phyloP scores from a whole-genome alignment of 2,329 filamentous ascomycete genomes.

The Fulvia fulva region DNA sequence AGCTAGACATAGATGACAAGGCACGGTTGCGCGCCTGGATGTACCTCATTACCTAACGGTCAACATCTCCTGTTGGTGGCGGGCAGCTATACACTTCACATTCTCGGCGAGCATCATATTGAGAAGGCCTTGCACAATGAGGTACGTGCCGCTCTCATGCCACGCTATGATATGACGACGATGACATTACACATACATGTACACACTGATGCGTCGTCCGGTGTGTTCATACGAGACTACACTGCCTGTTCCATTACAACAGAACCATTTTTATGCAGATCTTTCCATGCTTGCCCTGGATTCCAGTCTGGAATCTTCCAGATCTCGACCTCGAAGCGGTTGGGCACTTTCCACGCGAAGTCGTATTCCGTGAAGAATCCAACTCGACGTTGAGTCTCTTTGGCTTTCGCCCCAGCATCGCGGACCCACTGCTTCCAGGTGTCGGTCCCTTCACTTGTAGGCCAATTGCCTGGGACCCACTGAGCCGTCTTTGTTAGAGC shows the following conservation, averaged over 20 bases:
- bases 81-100: too few relatives aligned
- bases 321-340: not conserved
- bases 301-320: not conserved
- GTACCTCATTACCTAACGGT: not conserved
- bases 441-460: slow-evolving; percentile 18
- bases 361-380: not conserved
- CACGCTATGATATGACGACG: too few relatives aligned
- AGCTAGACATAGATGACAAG: not conserved
- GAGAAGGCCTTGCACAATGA: too few relatives aligned
- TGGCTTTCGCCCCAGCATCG: slow-evolving; percentile 16
- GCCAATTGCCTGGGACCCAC: slow-evolving; percentile 38
- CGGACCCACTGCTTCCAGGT: slow-evolving; percentile 27
- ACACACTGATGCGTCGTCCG: too few relatives aligned
- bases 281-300: not conserved
- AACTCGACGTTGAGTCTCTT: not conserved
- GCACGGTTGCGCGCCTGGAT: not conserved
- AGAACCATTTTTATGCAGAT: not conserved
- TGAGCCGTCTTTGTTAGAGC: slow-evolving; percentile 41
- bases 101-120: too few relatives aligned
- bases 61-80: not conserved
- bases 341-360: not conserved
- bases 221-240: too few relatives aligned
- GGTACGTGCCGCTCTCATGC: too few relatives aligned
- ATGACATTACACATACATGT: too few relatives aligned
- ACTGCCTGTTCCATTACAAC: not conserved